phyloP scores from a whole-genome alignment of 306 rosid genomes.

The Astragalus membranaceus region DNA sequence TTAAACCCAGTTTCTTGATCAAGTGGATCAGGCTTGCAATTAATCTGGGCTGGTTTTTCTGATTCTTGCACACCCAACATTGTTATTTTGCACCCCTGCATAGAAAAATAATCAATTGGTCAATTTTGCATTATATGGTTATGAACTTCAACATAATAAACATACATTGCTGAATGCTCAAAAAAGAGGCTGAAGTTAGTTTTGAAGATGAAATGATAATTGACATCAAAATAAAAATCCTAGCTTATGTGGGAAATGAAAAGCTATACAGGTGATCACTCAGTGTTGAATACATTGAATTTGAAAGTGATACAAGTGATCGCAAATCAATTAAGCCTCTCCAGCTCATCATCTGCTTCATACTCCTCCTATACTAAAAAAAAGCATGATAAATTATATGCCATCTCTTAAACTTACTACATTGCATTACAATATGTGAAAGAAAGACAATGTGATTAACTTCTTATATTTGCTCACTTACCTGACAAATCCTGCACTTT shows the following conservation, averaged over 20 bases:
- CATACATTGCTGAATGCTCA: slow-evolving; percentile 11
- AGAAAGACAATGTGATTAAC: not conserved
- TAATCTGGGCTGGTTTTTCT: too few species aligned
- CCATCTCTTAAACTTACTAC: not conserved
- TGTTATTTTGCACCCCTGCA: too few species aligned
- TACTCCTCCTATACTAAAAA: slow-evolving; percentile 67
- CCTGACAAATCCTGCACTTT: slow-evolving; percentile 91
- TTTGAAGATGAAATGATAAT: slow-evolving; percentile 24
- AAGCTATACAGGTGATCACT: slow-evolving; percentile 57
- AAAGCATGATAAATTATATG: not conserved
- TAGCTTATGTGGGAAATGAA: slow-evolving; percentile 30
- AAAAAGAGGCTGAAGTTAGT: slow-evolving; percentile 14
- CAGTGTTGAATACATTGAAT: slow-evolving; percentile 55
- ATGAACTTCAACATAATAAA: too few species aligned
- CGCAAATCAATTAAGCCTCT: slow-evolving; percentile 78
- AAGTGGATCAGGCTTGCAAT: too few species aligned
- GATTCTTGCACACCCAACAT: too few species aligned
- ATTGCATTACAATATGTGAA: not conserved
- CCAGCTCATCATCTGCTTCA: slow-evolving; percentile 74
- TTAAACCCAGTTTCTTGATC: too few species aligned
- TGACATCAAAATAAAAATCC: slow-evolving; percentile 47
- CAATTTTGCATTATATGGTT: too few species aligned
- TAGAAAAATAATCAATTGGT: too few species aligned
- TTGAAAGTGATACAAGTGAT: slow-evolving; percentile 69
- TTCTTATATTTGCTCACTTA: slow-evolving; percentile 12